A percentile compares a stretch with the other conserved stretches of the same genome.
These are phyloP conservation scores for Trichocladium uniseriatum DNA, from an alignment of 495 filamentous ascomycete species.

Conservation along the genomic window DNA sequence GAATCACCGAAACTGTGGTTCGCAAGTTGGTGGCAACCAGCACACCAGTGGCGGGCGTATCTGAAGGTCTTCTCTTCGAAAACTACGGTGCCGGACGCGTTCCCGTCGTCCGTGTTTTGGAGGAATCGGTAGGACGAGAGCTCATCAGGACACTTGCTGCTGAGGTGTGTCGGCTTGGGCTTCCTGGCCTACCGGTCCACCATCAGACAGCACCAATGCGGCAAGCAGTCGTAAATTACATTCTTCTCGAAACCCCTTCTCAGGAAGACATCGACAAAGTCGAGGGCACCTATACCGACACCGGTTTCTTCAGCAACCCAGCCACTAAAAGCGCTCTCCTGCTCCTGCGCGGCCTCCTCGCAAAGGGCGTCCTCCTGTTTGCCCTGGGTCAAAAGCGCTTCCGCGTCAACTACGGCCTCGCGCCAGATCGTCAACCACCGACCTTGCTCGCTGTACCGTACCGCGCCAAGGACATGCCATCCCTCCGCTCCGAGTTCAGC, in stretches of 20 bases:
- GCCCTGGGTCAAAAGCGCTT: conserved; percentile 51
- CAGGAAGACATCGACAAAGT: conserved; percentile 28
- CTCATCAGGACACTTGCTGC: conserved; percentile 26
- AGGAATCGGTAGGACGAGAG: conserved; percentile 21
- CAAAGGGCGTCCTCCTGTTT: conserved; percentile 46
- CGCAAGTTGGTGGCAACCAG: conserved; percentile 25
- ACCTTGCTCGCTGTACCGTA: conserved; percentile 61
- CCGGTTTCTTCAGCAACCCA: conserved; percentile 27
- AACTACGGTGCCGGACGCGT: conserved; percentile 21
- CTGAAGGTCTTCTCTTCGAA: conserved; percentile 12
- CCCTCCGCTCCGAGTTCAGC: conserved; percentile 58
- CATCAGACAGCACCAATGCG: conserved; percentile 30
- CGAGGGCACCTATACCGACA: conserved; percentile 23
- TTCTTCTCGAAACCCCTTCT: conserved; percentile 25
- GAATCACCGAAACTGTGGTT: too few relatives aligned
- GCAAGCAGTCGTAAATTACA: conserved; percentile 36
- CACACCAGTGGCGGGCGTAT: conserved; percentile 23
- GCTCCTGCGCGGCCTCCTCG: conserved; percentile 53
- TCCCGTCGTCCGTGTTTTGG: conserved; percentile 38
- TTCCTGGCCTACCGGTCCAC: conserved; percentile 33
- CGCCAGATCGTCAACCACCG: conserved; percentile 30
- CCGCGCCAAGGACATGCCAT: conserved; percentile 57
- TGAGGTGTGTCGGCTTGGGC: conserved; percentile 31
- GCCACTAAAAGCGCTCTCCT: conserved; percentile 36
- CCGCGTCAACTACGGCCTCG: conserved; percentile 58